Base-by-base conservation (phyloP, 139 green algal species). In the Chlamydomonas eustigma region DNA sequence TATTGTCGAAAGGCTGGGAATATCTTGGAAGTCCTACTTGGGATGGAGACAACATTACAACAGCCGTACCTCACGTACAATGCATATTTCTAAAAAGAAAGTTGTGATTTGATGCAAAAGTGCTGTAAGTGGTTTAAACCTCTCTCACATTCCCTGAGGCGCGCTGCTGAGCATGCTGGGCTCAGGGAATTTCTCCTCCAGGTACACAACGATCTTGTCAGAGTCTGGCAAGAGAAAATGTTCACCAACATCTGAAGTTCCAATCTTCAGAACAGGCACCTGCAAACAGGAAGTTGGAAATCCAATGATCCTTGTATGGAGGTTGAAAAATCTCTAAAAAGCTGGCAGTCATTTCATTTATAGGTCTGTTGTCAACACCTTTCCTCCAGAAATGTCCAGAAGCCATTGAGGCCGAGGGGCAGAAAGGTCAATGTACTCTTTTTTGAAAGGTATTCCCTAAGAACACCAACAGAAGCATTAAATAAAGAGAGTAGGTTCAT, bases 171-270 rank as follows among this genome's bases (percentile, higher is more conserved):
- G 30, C 63, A 70, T 70, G 63, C 63, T 70, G 28, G 63, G 63
- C 8, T 32, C 63, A 28, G 63, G 63, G 63, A 70, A 70, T 28
- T 70, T 70, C 63, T 70, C 63, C 63, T 70, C 63, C 63, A 70
- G 28, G 63, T 70, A 70, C 30, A 18, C 25, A 28, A 31, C 25
- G 63, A 70, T 70, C 25, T 22, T 18, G 32, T 70, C 63, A 8
- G 63, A 70, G 63, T 70, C 63, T 8, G 63, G 63, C 6, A 70
- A 37, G 63, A 70, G 30, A 5, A 70, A n/a, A n/a, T n/a, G n/a
- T n/a, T n/a, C n/a, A n/a, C n/a, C n/a, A n/a, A n/a, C n/a, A n/a
- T n/a, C n/a, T n/a, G n/a, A n/a, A n/a, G n/a, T n/a, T n/a, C n/a
- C n/a, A n/a, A n/a, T n/a, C n/a, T n/a, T n/a, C n/a, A n/a, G n/a